A percentile compares a stretch with the other conserved stretches of the same genome.
Evolutionary conservation across 2,329 filamentous ascomycete genomes (phyloP).

Genomic region (Talaromyces sp.): DNA sequence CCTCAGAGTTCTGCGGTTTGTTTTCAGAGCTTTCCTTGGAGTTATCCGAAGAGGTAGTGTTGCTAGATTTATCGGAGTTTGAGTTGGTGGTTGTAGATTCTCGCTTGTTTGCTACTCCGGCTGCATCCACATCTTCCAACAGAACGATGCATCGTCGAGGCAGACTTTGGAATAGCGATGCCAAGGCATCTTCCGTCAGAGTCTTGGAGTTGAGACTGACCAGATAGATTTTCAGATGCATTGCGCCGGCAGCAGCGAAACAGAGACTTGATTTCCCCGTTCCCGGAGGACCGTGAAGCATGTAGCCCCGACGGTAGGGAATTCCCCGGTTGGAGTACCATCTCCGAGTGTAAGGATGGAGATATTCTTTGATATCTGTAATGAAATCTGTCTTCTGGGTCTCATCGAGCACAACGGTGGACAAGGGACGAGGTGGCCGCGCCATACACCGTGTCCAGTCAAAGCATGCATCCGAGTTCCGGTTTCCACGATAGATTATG

Average conservation of each 20-base stretch:
- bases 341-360: constrained; percentile 49
- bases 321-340: constrained; percentile 84
- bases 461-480: constrained; percentile 14
- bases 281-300: constrained; percentile 75
- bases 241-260: constrained; percentile 65
- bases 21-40: neutral
- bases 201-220: constrained; percentile 60
- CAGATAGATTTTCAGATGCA: constrained; percentile 68
- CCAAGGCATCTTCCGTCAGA: constrained; percentile 63
- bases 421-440: constrained; percentile 47
- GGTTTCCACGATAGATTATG: constrained; percentile 34
- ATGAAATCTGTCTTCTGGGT: constrained; percentile 48
- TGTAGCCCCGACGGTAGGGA: constrained; percentile 77
- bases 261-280: constrained; percentile 73
- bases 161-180: constrained; percentile 60
- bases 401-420: constrained; percentile 52
- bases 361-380: constrained; percentile 53
- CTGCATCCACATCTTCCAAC: constrained; percentile 72
- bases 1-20: constrained; percentile 9
- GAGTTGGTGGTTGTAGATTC: constrained; percentile 6
- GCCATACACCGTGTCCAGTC: constrained; percentile 36
- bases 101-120: constrained; percentile 59
- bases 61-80: neutral
- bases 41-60: neutral
- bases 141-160: constrained; percentile 68